Conservation (phyloP, 331 rosid genomes). For the Ulmus americana region DNA sequence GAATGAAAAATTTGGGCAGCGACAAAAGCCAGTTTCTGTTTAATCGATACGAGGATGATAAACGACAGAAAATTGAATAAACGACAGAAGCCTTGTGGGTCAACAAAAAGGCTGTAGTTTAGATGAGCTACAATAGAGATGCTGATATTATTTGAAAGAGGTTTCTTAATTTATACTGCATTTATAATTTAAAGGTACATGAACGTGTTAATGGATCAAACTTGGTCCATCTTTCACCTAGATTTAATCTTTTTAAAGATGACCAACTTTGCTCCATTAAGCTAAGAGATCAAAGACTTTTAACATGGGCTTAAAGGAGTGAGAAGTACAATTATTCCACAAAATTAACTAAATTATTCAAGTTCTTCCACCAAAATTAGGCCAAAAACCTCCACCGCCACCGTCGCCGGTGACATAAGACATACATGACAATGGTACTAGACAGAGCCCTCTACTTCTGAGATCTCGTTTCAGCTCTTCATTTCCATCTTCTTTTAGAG, state of each 20-base stretch:
- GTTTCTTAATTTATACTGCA: not conserved
- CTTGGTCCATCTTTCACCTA: constrained; percentile 50
- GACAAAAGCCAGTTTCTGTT: too few relatives aligned
- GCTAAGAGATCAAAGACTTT: not conserved
- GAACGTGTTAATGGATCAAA: constrained; percentile 62
- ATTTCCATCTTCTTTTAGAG: constrained; percentile 24
- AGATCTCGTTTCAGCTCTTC: constrained; percentile 51
- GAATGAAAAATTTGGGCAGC: too few relatives aligned
- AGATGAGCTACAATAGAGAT: not conserved
- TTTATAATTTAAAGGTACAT: constrained; percentile 20
- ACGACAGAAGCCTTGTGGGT: too few relatives aligned
- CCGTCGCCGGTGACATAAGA: constrained; percentile 45
- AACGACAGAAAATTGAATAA: too few relatives aligned
- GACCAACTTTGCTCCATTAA: constrained; percentile 83
- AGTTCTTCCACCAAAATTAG: constrained; percentile 45
- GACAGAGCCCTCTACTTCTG: constrained; percentile 74
- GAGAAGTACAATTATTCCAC: not conserved
- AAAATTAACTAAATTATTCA: not conserved
- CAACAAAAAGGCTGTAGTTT: too few relatives aligned
- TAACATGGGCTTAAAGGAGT: not conserved
- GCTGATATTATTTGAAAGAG: too few relatives aligned
- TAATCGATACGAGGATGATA: too few relatives aligned
- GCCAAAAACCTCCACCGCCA: constrained; percentile 41
- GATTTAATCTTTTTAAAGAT: constrained; percentile 11
- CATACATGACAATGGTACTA: constrained; percentile 82